Base-by-base conservation (phyloP, 495 filamentous ascomycete genomes). In the Hyphodiscus hymeniophilus region DNA sequence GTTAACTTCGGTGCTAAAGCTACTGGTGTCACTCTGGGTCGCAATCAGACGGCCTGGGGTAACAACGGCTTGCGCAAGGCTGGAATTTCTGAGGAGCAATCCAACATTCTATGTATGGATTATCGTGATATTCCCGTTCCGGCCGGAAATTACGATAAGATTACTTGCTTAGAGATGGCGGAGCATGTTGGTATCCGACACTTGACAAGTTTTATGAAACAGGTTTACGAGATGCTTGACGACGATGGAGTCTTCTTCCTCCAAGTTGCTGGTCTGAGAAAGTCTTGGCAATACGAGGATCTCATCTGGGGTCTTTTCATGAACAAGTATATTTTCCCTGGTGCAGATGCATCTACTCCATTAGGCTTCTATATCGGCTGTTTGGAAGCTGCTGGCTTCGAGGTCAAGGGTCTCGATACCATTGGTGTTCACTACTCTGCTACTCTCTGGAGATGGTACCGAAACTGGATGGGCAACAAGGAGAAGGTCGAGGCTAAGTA, bases 371-470 rank as follows among this genome's bases (percentile, higher is more conserved):
- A 85, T 57, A 63, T 90, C 51, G 70, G 79, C 58, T 69, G 72
- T 48, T 70, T 89, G 24, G 87, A 94, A 65, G 69, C 72, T 39
- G 83, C 84, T 48, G 87, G 87, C 20, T 94, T 83, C 45, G 84
- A 89, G 65, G 62, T 88, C 62, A 87, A 87, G 75, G 61, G 65
- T 33, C 61, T 91, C 55, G 87, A 95, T 61, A 95, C 87, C 41
- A 79, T 95, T 56, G 90, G 89, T 57, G 89, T 98, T 33, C 92
- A 98, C 71, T 98, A 98, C 68, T 94, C 88, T 30, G 89, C 90
- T 42, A 98, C 92, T 28, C 70, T 98, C 36, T 98, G 92, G 92
- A 80, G 87, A 61, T 98, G 92, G 92, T 98, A 98, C 73, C 76
- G 92, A 56, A 98, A 98, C 75, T 98, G 92, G 92, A 75, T 97